A percentile compares a stretch with the other conserved stretches of the same genome.
These are phyloP conservation scores for Anisogramma anomala DNA, from an alignment of 2,329 filamentous ascomycete species.

Conservation along the genomic window DNA sequence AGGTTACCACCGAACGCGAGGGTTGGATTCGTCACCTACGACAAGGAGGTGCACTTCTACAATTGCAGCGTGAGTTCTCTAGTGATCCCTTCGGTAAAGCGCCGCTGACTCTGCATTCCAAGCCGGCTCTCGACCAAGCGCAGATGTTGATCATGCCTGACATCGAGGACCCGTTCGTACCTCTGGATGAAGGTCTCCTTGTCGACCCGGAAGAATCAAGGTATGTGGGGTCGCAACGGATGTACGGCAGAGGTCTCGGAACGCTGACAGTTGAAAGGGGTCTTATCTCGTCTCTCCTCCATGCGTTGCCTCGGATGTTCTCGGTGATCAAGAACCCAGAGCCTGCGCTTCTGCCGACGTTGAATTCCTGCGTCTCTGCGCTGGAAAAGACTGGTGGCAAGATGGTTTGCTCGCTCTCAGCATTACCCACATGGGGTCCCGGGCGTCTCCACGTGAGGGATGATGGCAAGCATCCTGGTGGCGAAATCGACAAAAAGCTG, in stretches of 20 bases:
- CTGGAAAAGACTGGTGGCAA: slow-evolving; percentile 83
- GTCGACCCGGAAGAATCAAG: slow-evolving; percentile 89
- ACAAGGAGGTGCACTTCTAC: slow-evolving; percentile 97
- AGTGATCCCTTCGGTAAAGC: background rate
- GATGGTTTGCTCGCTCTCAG: slow-evolving; percentile 74
- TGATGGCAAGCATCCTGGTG: slow-evolving; percentile 72
- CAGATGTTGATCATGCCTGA: slow-evolving; percentile 99
- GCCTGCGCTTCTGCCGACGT: slow-evolving; percentile 70
- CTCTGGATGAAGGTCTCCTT: slow-evolving; percentile 81
- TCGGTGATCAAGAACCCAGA: slow-evolving; percentile 81
- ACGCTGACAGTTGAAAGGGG: slow-evolving; percentile 32
- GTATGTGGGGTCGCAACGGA: slow-evolving; percentile 25
- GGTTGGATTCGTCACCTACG: slow-evolving; percentile 90
- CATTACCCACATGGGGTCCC: slow-evolving; percentile 86
- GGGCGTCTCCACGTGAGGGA: slow-evolving; percentile 77
- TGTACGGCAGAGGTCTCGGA: background rate
- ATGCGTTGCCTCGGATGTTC: slow-evolving; percentile 75
- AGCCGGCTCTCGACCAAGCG: slow-evolving; percentile 68
- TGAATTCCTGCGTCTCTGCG: slow-evolving; percentile 75
- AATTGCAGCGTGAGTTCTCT: slow-evolving; percentile 63
- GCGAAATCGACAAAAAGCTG: slow-evolving; percentile 84
- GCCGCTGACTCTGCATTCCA: background rate
- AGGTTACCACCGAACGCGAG: slow-evolving; percentile 67
- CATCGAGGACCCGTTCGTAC: slow-evolving; percentile 90
- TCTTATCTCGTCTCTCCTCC: slow-evolving; percentile 79